Base-by-base conservation (phyloP, 2,329 filamentous ascomycete genomes). In the Orbilia oligospora region DNA sequence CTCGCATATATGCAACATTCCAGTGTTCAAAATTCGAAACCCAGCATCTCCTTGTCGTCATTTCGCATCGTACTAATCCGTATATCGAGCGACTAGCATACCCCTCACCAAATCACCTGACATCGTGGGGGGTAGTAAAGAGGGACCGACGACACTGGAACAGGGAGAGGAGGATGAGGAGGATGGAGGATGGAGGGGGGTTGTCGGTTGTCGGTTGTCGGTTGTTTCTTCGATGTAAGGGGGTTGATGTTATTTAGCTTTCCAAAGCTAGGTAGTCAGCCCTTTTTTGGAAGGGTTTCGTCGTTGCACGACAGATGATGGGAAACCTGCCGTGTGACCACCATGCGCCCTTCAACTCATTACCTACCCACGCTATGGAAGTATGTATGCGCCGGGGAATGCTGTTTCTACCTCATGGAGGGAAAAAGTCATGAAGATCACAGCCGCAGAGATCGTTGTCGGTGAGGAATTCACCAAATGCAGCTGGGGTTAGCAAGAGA, bases 31-130 rank as follows among this genome's bases (percentile, higher is more conserved):
- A 64, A 71, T 18, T 27, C 30, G 55, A 71, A 71, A 63, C 44
- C n/a, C 33, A 51, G 36, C 38, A 6, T 30, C 18, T 27, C 51
- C 22, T 20, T 61, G 16, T 41, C 18, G n/a, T 30, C 38, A 46
- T 44, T 38, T 41, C 36, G 3, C 22, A 24, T 38, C 18, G 4
- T 55, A 10, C 18, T 38, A 27, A 64, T n/a, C 12, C 6, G 27
- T 33, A 33, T 33, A 36, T 20, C 4, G 33, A 36, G 4, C 33
- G 8, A 36, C 8, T 38, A 10, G 24, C 46, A 16, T 18, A 22
- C 14, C 38, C 36, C 66, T 30, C 55, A 63, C 58, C 56, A 55
- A 4, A 38, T 72, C 70, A 73, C 70, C 48, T 73, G 70, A 73
- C 44, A 58, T 73, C 61, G 70, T 14, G 70, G 61, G 46, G 44